Base-by-base conservation (phyloP, 2,329 filamentous ascomycete species). In the Talaromyces funiculosus region DNA sequence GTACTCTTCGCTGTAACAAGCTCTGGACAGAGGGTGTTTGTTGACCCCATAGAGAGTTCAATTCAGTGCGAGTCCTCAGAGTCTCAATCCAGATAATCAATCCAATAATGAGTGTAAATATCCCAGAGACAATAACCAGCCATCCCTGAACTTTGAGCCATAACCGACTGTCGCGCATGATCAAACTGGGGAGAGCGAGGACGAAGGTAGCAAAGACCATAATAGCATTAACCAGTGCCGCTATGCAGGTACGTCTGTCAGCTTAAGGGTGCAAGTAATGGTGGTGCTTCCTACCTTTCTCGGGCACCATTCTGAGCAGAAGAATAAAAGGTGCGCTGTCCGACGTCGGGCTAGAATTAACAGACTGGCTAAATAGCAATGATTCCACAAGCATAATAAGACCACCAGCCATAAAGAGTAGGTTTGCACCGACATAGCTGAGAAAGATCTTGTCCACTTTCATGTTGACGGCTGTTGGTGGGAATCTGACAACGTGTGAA, bases 41-140 rank as follows among this genome's bases (percentile, higher is more conserved):
- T 4, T 75, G 69, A 24, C 78, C 76, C 83, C 88, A 94, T 57
- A 88, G 79, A 1, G 75, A 70, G 61, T 74, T 78, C 62, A 92
- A 84, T 63, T 84, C 83, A 38, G 81, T 80, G 69, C 87, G 84
- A 49, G 87, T 87, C 67, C 80, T 82, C 66, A 94, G 77, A 2
- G 90, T 93, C 67, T 86, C 78, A 69, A 91, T 83, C 90, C 88
- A 91, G 64, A 90, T 79, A 64, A 82, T 80, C 53, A 90, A 75
- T 47, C 88, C 88, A 37, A 90, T 76, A 60, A 83, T 75, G 69
- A 90, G 75, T 20, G 84, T 89, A 73, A 89, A 88, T 56, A 89
- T 61, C 1, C 78, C 82, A 69, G 82, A 86, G 43, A 85, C 59
- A n/a, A 84, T 79, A 42, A 88, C 76, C 69, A 89, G 73, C 76